Evolutionary conservation across 2,329 filamentous ascomycete species (phyloP).

Genomic region (Leptosphaerulina australis): DNA sequence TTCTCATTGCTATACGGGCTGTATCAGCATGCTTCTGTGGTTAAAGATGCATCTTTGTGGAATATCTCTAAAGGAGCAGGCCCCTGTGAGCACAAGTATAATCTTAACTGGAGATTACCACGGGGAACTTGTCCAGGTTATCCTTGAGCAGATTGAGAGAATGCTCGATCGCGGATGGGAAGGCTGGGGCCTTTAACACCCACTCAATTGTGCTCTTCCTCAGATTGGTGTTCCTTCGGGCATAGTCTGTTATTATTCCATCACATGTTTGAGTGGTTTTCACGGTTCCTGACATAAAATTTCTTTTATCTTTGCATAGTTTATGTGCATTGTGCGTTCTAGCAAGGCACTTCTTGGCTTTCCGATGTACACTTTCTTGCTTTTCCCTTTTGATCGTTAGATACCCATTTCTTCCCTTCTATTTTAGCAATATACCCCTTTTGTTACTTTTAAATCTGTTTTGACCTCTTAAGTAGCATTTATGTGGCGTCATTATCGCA

Average conservation of each 20-base stretch:
- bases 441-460: not conserved
- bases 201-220: not conserved
- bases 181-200: conserved; percentile 35
- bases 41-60: conserved; percentile 39
- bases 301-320: not conserved
- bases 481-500: not conserved
- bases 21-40: conserved; percentile 40
- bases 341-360: not conserved
- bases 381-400: not conserved
- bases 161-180: conserved; percentile 39
- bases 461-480: not conserved
- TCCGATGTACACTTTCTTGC: not conserved
- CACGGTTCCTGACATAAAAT: not conserved
- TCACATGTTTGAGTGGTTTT: not conserved
- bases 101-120: conserved; percentile 27
- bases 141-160: conserved; percentile 38
- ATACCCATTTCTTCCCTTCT: conserved; percentile 7
- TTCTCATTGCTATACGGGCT: conserved; percentile 36
- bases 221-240: not conserved
- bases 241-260: not conserved
- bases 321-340: not conserved
- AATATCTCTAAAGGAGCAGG: not conserved
- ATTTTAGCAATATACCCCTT: conserved; percentile 6
- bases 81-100: conserved; percentile 12
- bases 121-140: conserved; percentile 41